These are phyloP conservation scores for Tuber borchii DNA, from an alignment of 495 filamentous ascomycete genomes.

Conservation along the genomic window DNA sequence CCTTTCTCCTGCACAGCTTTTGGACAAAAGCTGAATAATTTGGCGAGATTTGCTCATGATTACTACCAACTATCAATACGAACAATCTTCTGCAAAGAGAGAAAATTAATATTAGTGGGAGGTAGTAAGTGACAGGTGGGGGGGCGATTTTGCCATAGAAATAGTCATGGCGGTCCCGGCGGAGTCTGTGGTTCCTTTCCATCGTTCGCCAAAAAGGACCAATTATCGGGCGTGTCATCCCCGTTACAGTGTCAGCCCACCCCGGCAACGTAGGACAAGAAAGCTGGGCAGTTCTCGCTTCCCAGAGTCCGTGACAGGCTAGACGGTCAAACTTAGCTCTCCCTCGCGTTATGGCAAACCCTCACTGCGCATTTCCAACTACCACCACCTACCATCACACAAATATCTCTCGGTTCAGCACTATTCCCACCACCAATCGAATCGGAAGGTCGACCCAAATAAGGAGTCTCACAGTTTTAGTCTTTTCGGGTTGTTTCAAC, in stretches of 20 bases:
- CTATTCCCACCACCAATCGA: background rate
- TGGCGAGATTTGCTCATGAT: background rate
- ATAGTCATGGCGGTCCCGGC: background rate
- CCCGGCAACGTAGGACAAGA: background rate
- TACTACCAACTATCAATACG: background rate
- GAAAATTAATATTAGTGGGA: background rate
- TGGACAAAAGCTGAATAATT: background rate
- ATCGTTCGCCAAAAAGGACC: background rate
- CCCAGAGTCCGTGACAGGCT: background rate
- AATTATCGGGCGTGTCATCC: slow-evolving; percentile 1
- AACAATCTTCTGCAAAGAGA: background rate
- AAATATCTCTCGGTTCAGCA: background rate
- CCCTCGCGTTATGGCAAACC: background rate
- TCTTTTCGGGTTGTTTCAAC: background rate
- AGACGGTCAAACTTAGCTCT: background rate
- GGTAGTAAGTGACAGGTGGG: background rate
- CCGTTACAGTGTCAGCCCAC: background rate
- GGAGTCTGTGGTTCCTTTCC: background rate
- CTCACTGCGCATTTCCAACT: background rate
- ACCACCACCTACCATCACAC: background rate
- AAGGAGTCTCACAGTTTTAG: background rate
- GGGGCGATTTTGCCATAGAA: background rate
- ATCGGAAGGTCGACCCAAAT: background rate
- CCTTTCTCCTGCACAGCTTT: background rate
- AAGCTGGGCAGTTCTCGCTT: background rate